Base-by-base conservation (phyloP, 768 basidiomycete species). In the Tulasnella sp. region DNA sequence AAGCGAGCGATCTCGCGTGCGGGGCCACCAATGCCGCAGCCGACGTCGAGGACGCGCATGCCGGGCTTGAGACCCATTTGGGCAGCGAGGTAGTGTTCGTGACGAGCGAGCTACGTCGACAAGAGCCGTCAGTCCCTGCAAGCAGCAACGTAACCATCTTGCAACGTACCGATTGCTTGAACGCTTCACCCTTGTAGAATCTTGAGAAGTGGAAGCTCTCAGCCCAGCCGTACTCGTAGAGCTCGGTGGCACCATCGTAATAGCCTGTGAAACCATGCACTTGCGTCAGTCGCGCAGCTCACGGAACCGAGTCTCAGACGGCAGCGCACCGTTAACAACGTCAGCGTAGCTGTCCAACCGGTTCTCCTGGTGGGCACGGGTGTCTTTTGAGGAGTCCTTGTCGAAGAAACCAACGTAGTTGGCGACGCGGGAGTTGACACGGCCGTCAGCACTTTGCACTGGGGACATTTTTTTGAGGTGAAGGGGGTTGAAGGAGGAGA, bases 11-110 rank as follows among this genome's bases (percentile, higher is more conserved):
- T 99, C 86, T 96, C 95, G 74, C 97, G 91, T 12, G 98, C 98
- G 34, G 98, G 98, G 0, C 98, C 98, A 74, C 98, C 98, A 78
- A 99, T 93, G 85, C 98, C 98, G 86, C 98, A 99, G 3, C 98
- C 98, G 81, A 99, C 97, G 85, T 99, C 98, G 81, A 99, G 93
- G 60, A 99, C 97, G 46, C 93, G 91, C 96, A 98, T 98, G 64
- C 96, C 95, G 0, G 96, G 91, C 76, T 91, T 91, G 81, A 99
- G 88, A 73, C 86, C 85, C 93, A 98, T 96, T 84, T 95, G 90
- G 12, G 93, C 88, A 6, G 96, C 92, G 82, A 99, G 94, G 88
- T 97, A 99, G 88, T 99, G 97, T 87, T 99, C 97, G 84, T 99
- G 97, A 60, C 98, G 93, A 40, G 97, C 96, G 77, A 96, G 88